phyloP scores from a whole-genome alignment of 106 monocot species.

The Phalaenopsis equestris region DNA sequence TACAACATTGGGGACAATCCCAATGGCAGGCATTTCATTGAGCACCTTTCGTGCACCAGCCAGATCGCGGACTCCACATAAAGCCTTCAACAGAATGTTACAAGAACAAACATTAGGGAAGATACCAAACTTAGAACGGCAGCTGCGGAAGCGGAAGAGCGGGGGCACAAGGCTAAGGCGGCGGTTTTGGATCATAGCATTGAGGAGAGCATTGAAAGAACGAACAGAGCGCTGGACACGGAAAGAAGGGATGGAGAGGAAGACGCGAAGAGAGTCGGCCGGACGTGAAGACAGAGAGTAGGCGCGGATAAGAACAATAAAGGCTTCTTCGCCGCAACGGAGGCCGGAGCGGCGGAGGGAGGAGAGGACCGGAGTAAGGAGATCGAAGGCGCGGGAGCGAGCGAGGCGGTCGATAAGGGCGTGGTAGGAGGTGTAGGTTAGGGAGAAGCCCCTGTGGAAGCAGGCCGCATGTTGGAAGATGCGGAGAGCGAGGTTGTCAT shows the following conservation, averaged over 20 bases:
- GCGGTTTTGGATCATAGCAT: slow-evolving; percentile 60
- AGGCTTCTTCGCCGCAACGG: slow-evolving; percentile 40
- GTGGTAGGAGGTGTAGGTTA: slow-evolving; percentile 20
- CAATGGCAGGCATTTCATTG: slow-evolving; percentile 73
- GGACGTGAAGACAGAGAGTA: slow-evolving; percentile 39
- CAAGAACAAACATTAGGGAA: slow-evolving; percentile 62
- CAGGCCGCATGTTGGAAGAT: slow-evolving; percentile 51
- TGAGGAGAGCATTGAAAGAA: slow-evolving; percentile 76
- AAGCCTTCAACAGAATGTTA: slow-evolving; percentile 67
- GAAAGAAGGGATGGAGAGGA: slow-evolving; percentile 49
- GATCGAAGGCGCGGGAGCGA: slow-evolving; percentile 34
- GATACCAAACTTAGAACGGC: slow-evolving; percentile 34
- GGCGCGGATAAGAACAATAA: slow-evolving; percentile 55
- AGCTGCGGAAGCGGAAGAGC: slow-evolving; percentile 60
- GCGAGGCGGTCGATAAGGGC: slow-evolving; percentile 34
- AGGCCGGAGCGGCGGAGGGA: slow-evolving; percentile 27
- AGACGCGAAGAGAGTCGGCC: slow-evolving; percentile 24
- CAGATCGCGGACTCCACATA: slow-evolving; percentile 41
- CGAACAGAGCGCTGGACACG: slow-evolving; percentile 49
- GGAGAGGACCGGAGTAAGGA: slow-evolving; percentile 26
- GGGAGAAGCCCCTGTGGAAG: slow-evolving; percentile 40
- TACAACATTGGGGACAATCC: slow-evolving; percentile 53
- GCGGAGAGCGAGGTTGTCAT: slow-evolving; percentile 26
- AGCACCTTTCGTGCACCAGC: slow-evolving; percentile 42
- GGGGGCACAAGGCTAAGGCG: slow-evolving; percentile 35